These are phyloP conservation scores for Tephrocybe sp. DNA, from an alignment of 768 basidiomycete species.

Conservation along the genomic window DNA sequence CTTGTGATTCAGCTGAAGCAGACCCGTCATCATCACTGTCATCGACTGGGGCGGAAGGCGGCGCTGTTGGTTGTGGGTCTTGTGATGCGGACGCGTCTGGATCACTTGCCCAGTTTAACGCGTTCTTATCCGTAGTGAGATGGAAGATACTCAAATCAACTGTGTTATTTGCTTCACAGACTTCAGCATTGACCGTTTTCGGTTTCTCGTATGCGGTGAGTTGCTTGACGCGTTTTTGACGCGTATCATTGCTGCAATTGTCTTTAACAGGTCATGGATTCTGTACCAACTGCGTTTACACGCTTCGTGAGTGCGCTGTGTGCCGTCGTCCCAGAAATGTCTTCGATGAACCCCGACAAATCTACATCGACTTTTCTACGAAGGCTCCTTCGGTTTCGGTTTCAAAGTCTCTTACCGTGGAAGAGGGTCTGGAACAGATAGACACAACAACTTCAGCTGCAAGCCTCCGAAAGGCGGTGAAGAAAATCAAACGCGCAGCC, in stretches of 20 bases:
- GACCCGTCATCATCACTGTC: neutral
- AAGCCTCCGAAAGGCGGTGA: constrained; percentile 11
- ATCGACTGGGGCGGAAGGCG: neutral
- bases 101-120: no score
- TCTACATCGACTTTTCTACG: constrained; percentile 12
- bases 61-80: constrained; percentile 1
- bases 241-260: neutral
- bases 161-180: constrained; percentile 14
- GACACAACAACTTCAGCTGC: neutral
- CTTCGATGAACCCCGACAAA: constrained; percentile 4
- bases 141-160: neutral
- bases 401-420: constrained; percentile 1
- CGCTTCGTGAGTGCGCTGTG: neutral
- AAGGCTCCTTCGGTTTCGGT: neutral
- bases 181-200: constrained; percentile 10
- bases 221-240: neutral
- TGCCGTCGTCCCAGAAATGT: constrained; percentile 9
- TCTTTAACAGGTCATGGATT: constrained; percentile 16
- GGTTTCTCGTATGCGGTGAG: constrained; percentile 16
- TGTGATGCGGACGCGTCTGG: neutral
- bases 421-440: constrained; percentile 4
- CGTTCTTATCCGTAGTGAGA: no score
- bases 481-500: constrained; percentile 8
- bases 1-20: constrained; percentile 11
- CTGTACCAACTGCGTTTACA: constrained; percentile 8